Percentiles rank a stretch among this genome's conserved stretches.
Evolutionary conservation across 2,329 filamentous ascomycete genomes (phyloP).

Genomic region (Colletotrichum higginsianum): DNA sequence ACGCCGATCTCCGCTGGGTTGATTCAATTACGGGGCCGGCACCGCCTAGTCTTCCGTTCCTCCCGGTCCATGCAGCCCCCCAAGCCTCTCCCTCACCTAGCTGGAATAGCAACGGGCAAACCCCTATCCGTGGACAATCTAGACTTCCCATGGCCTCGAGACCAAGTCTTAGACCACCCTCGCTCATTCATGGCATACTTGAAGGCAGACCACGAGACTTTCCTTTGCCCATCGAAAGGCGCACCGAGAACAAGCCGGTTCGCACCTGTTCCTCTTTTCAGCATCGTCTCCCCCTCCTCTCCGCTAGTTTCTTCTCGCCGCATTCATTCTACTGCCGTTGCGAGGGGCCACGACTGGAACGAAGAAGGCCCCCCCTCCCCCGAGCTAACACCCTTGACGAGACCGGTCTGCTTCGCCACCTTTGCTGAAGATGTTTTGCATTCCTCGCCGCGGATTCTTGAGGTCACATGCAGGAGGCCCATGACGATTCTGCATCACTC

Average conservation of each 20-base stretch:
- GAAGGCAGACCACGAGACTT: too few relatives aligned
- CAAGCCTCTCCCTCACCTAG: too few relatives aligned
- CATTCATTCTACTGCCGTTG: constrained; percentile 12
- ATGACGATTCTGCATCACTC: neutral
- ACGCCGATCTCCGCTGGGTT: too few relatives aligned
- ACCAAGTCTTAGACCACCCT: too few relatives aligned
- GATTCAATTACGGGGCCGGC: too few relatives aligned
- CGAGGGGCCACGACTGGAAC: constrained; percentile 40
- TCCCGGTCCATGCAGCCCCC: too few relatives aligned
- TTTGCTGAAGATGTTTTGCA: constrained; percentile 34
- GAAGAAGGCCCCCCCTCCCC: neutral
- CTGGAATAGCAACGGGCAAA: too few relatives aligned
- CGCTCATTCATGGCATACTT: too few relatives aligned
- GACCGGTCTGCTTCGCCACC: constrained; percentile 9
- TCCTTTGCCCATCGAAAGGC: neutral
- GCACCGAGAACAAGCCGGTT: neutral
- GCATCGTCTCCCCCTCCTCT: neutral
- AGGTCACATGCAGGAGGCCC: constrained; percentile 11
- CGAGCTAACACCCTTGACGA: neutral
- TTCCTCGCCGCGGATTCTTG: constrained; percentile 11
- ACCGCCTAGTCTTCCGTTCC: too few relatives aligned
- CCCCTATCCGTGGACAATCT: too few relatives aligned
- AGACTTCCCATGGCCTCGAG: too few relatives aligned
- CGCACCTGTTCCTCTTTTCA: too few relatives aligned
- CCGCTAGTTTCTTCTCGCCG: neutral